Evolutionary conservation across 2,329 filamentous ascomycete species (phyloP).

Genomic region (Rhinocladiella mackenziei): DNA sequence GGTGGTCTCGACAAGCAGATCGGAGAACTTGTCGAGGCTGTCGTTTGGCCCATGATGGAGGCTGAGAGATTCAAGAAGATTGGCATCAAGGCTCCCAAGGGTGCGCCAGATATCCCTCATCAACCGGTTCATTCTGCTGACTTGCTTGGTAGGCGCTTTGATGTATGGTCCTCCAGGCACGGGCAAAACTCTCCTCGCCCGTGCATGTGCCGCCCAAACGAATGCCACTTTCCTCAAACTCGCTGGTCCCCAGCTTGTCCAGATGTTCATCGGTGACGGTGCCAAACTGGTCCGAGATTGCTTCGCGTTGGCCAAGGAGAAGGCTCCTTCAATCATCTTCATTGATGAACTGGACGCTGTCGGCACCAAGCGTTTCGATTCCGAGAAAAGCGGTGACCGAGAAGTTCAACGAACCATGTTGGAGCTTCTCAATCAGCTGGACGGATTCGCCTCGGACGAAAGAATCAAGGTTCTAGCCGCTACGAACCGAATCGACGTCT

Average conservation of each 20-base stretch:
- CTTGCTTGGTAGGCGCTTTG: slow-evolving; percentile 61
- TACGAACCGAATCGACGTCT: slow-evolving; percentile 89
- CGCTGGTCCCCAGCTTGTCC: slow-evolving; percentile 92
- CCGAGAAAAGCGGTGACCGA: slow-evolving; percentile 93
- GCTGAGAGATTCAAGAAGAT: slow-evolving; percentile 99
- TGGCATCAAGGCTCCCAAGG: slow-evolving; percentile 98
- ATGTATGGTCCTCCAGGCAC: slow-evolving; percentile 76
- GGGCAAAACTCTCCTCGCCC: slow-evolving; percentile 62
- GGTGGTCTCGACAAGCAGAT: slow-evolving; percentile 98
- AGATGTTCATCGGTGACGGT: slow-evolving; percentile 99
- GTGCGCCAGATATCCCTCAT: slow-evolving; percentile 52
- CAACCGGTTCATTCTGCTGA: not conserved
- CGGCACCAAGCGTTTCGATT: slow-evolving; percentile 98
- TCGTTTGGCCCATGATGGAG: slow-evolving; percentile 99
- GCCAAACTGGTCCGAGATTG: slow-evolving; percentile 96
- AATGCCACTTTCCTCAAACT: slow-evolving; percentile 99
- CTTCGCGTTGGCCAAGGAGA: slow-evolving; percentile 96
- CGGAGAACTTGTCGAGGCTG: slow-evolving; percentile 94
- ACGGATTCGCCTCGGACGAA: slow-evolving; percentile 95
- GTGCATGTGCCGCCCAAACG: slow-evolving; percentile 95
- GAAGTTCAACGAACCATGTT: slow-evolving; percentile 99
- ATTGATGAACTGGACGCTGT: slow-evolving; percentile 97
- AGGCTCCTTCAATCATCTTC: slow-evolving; percentile 98
- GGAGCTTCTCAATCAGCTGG: slow-evolving; percentile 95
- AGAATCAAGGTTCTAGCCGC: slow-evolving; percentile 94